Evolutionary conservation across 495 filamentous ascomycete species (phyloP), one percentile per base, ranked within the genome.

Genomic region (Penicillium soppii): DNA sequence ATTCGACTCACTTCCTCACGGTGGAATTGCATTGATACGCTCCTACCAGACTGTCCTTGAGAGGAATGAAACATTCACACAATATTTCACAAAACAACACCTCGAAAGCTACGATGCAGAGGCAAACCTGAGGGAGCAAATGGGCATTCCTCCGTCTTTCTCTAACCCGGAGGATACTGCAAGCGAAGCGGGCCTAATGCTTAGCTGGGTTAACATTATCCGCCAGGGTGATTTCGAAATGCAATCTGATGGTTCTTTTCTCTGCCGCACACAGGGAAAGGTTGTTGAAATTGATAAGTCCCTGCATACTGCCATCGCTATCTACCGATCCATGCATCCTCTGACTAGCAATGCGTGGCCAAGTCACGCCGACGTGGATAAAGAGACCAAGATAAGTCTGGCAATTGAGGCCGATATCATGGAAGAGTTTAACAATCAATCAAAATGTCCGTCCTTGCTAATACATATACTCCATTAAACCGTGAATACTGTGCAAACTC

Each of bases 191-290:
- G 19, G n/a, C 29, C 17, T 15, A 5, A 30, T 26, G 0, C 4
- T 49, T 1, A 49, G 47, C 35, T 49, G 47, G 47, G 26, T 29
- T 16, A 41, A 20, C 26, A 49, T 49, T 16, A 32, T 49, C 26
- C 26, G 47, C 15, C 12, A 49, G 1, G 47, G 47, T 25, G 29
- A 21, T n/a, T 49, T 49, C n/a, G 47, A 40, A 22, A 32, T 40
- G 19, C 36, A 32, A 23, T 13, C 9, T 2, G 36, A 49, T 22
- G 47, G 37, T 9, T 23, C 25, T 9, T 49, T 23, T 0, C 17
- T 40, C 1, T 49, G 47, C n/a, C 19, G 27, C 2, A 20, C 30
- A 4, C 37, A 49, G 7, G 47, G 47, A 16, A 39, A 32, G 1
- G 13, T 32, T 0, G n/a, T 49, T 9, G 4, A 41, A 8, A 32